phyloP scores from a whole-genome alignment of 202 grass and related monocot genomes.

The Hordeum pubiflorum region DNA sequence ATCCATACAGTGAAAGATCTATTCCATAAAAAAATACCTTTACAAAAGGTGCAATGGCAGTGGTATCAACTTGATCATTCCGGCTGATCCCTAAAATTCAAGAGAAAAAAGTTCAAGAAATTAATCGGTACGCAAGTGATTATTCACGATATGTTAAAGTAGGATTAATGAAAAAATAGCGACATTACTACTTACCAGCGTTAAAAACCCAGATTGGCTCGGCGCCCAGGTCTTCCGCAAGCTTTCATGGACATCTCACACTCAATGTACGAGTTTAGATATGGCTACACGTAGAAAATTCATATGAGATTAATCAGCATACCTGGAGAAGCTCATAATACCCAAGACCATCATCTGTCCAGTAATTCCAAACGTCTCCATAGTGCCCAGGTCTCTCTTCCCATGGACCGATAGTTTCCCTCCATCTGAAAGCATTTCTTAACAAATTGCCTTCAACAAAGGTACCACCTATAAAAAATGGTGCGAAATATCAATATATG shows the following conservation, averaged over 20 bases:
- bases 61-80: conserved; percentile 44
- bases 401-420: conserved; percentile 58
- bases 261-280: conserved; percentile 14
- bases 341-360: conserved; percentile 77
- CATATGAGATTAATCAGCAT: conserved; percentile 19
- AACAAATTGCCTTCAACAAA: conserved; percentile 63
- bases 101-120: neutral
- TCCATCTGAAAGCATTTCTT: conserved; percentile 75
- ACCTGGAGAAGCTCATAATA: conserved; percentile 78
- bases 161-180: neutral
- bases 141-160: neutral
- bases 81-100: conserved; percentile 60
- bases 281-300: neutral
- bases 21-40: conserved; percentile 31
- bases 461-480: conserved; percentile 44
- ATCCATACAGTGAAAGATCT: neutral
- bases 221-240: conserved; percentile 55
- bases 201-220: conserved; percentile 60
- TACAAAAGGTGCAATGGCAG: conserved; percentile 47
- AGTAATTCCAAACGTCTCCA: conserved; percentile 75
- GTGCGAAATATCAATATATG: neutral
- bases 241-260: conserved; percentile 23
- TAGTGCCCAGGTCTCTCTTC: conserved; percentile 76
- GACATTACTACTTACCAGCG: conserved; percentile 36
- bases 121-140: neutral